Percentiles rank a stretch among this genome's conserved stretches.
phyloP scores from a whole-genome alignment of 768 basidiomycete species.

The Psilocybe azurescens region DNA sequence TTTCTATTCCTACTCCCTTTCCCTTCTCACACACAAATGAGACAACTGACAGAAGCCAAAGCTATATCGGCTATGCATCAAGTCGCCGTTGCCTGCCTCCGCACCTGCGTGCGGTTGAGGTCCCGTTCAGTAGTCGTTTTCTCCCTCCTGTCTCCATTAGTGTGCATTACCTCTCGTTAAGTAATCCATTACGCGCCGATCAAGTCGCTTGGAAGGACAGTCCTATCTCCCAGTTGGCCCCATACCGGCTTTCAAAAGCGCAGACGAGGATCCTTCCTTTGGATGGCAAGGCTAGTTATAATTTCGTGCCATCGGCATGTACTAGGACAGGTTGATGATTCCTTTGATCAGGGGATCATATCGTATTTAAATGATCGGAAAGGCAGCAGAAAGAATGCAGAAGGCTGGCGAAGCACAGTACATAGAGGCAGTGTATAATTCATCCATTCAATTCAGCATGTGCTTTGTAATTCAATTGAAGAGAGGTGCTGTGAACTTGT shows the following conservation, averaged over 20 bases:
- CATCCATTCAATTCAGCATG: no score
- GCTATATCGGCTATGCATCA: conserved; percentile 12
- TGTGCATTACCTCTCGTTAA: neutral
- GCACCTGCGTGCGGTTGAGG: neutral
- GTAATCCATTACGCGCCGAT: conserved; percentile 24
- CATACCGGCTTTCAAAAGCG: conserved; percentile 22
- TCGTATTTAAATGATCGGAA: no score
- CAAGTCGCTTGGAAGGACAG: conserved; percentile 22
- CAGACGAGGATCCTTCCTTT: conserved; percentile 10
- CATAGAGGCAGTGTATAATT: no score
- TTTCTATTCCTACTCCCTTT: neutral
- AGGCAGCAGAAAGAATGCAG: no score
- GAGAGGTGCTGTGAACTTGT: no score
- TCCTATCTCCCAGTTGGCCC: conserved; percentile 1
- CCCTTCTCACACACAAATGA: conserved; percentile 1
- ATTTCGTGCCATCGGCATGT: no score
- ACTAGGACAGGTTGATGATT: no score
- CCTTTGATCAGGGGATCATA: no score
- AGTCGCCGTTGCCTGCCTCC: conserved; percentile 8
- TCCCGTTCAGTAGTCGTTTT: neutral
- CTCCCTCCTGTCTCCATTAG: conserved; percentile 8
- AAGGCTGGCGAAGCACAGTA: no score
- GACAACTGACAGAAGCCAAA: conserved; percentile 9
- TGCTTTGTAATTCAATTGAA: no score
- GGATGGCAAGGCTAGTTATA: neutral